These are phyloP conservation scores for Nemophila menziesii DNA, from an alignment of 257 asterid species.

Conservation along the genomic window DNA sequence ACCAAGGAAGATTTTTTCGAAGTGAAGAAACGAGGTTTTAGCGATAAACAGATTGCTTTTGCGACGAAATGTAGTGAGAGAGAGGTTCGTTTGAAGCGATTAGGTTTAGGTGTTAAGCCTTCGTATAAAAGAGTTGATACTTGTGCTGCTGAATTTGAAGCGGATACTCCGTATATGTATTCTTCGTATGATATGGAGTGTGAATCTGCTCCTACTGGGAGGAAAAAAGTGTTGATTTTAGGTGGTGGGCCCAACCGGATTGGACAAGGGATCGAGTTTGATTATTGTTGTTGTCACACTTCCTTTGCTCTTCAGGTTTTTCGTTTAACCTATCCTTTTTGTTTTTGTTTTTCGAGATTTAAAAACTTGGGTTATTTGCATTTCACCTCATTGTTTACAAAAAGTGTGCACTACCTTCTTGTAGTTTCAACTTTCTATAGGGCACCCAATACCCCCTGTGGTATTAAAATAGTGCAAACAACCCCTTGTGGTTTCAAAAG, in stretches of 20 bases:
- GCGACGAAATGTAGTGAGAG: slow-evolving; percentile 66
- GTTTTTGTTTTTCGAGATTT: slow-evolving; percentile 8
- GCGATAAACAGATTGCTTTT: slow-evolving; percentile 84
- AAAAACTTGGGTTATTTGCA: neutral
- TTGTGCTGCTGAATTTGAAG: slow-evolving; percentile 98
- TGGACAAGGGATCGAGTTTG: slow-evolving; percentile 99
- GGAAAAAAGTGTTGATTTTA: slow-evolving; percentile 74
- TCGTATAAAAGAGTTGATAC: slow-evolving; percentile 90
- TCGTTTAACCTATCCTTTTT: neutral
- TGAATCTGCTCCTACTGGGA: slow-evolving; percentile 72
- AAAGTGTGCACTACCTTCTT: no score
- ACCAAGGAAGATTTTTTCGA: slow-evolving; percentile 77
- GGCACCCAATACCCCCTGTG: no score
- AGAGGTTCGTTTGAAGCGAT: slow-evolving; percentile 65
- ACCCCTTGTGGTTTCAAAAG: no score
- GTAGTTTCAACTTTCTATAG: neutral
- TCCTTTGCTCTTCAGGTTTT: slow-evolving; percentile 96
- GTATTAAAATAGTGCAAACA: no score
- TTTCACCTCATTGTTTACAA: neutral
- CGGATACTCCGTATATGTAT: slow-evolving; percentile 95
- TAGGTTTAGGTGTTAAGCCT: slow-evolving; percentile 79
- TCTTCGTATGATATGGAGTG: slow-evolving; percentile 83
- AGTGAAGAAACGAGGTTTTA: slow-evolving; percentile 92
- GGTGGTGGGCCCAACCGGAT: slow-evolving; percentile 99
- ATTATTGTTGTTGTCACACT: slow-evolving; percentile 94